Evolutionary conservation across 805 yeast species (phyloP), one percentile per base, ranked within the genome.

Genomic region (Henningerozyma blattae): DNA sequence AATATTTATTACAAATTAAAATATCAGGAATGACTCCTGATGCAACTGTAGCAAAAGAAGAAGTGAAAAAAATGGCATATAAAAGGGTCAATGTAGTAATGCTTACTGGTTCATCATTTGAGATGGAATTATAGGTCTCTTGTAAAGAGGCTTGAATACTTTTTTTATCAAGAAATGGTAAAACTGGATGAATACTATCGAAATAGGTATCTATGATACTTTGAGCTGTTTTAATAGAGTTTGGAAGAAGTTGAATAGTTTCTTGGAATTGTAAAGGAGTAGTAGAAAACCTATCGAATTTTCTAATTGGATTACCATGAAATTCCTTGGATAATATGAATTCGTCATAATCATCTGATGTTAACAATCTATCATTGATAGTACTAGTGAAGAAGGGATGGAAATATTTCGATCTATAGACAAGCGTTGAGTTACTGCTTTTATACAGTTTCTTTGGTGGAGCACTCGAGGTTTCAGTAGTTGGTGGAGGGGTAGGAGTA

Each of bases 371-470:
- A 15, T 46, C 47, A 35, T 45, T 47, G 16, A 50, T 47, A 2
- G 45, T 34, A 25, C 34, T 42, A 1, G 46, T 36, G 24, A 50
- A 50, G 29, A 48, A 50, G 7, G 55, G 55, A 30, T 46, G 46
- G 22, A 42, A 46, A 22, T 37, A 46, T 26, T 43, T 50, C 2
- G 52, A 43, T 28, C 39, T 47, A 22, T 44, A 44, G 8, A 45
- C 40, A 13, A 34, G 24, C 9, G 39, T 28, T 14, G 30, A 38
- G 27, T 31, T 33, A 6, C 25, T 28, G 16, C 30, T 15, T 7
- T 22, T 34, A 15, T 29, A 32, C 5, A 33, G 22, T 18, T 31
- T 36, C 22, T 31, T 34, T 12, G 14, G 14, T 18, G 2, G 27
- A n/a, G n/a, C n/a, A n/a, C n/a, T n/a, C n/a, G n/a, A n/a, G n/a